A percentile compares a stretch with the other conserved stretches of the same genome.
These are phyloP conservation scores for Neurospora sp. DNA, from an alignment of 495 filamentous ascomycete species.

Conservation along the genomic window DNA sequence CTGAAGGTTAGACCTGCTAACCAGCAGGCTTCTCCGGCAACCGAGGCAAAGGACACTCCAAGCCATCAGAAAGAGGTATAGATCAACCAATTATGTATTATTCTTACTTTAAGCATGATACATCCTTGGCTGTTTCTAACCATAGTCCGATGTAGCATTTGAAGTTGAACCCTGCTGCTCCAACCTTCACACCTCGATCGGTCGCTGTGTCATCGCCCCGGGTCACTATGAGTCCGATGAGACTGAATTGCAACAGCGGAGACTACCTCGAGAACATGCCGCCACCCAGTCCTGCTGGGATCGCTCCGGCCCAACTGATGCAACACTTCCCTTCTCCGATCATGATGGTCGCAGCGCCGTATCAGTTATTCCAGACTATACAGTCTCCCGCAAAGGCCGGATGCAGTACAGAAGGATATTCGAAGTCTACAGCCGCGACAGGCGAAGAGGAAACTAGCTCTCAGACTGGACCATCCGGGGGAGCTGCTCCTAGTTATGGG, in stretches of 20 bases:
- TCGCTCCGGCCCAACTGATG: neutral
- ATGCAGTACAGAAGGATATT: neutral
- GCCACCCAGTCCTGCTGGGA: conserved; percentile 2
- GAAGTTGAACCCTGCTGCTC: conserved; percentile 44
- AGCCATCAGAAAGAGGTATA: conserved; percentile 40
- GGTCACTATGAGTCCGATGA: conserved; percentile 2
- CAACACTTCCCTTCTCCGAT: conserved; percentile 14
- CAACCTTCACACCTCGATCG: conserved; percentile 43
- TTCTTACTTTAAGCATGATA: conserved; percentile 20
- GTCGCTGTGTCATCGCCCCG: conserved; percentile 1
- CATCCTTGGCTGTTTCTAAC: conserved; percentile 33
- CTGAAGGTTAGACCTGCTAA: conserved; percentile 2
- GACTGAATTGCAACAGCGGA: conserved; percentile 5
- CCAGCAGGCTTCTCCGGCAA: conserved; percentile 4
- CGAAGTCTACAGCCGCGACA: neutral
- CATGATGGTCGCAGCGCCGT: conserved; percentile 10
- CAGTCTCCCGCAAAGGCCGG: neutral
- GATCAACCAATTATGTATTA: conserved; percentile 29
- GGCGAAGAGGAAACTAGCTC: neutral
- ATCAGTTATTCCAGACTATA: conserved; percentile 6
- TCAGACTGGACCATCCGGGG: neutral
- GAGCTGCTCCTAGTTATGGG: neutral
- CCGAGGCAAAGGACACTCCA: conserved; percentile 18
- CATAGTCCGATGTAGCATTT: conserved; percentile 33
- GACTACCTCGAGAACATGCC: neutral